Base-by-base conservation (phyloP, 352 stramenopile genomes). In the Phytopythium litorale region DNA sequence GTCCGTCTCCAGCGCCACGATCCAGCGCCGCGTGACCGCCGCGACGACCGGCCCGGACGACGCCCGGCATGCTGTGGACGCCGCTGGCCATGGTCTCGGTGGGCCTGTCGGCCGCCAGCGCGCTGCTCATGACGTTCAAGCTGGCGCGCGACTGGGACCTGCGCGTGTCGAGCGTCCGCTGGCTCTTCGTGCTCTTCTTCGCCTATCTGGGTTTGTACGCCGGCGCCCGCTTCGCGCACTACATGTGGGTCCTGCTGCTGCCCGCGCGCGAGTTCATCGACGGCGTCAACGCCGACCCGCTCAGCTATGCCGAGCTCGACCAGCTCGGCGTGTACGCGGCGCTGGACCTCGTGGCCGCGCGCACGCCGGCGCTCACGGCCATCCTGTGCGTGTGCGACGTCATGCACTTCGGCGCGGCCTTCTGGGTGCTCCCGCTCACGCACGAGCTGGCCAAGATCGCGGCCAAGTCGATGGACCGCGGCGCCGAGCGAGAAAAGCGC, bases 401-500 rank as follows among this genome's bases (percentile, higher is more conserved):
- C 12, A 68, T 74, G 67, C 74, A 88, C 33, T 77, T 84, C 12
- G 78, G 70, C 6, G 63, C 81, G 21, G 68, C 78, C 0, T 64
- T 88, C 4, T 87, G 75, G 70, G 62, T 81, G 15, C 70, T 85
- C 21, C 76, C 78, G 23, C 59, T 91, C 0, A 73, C 67, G 19
- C 82, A 87, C 62, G 82, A 91, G 35, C 62, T 91, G n/a, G 76
- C 65, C 12, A 72, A 76, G 45, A 79, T 91, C 46, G 82, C 74
- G 13, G 59, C 63, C 19, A 85, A 75, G 33, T 77, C 78, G 3
- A 91, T 91, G 82, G 82, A 91, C 48, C 65, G 82, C 40, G 82
- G 82, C 3, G 58, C 62, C 7, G 37, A 25, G 2, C 77, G 76
- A 28, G 82, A 91, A 56, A 50, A 70, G 21, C 61, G 55, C 4